These are phyloP conservation scores for Entrophospora sp. DNA, from an alignment of 192 early-diverging fungal species.

Conservation along the genomic window DNA sequence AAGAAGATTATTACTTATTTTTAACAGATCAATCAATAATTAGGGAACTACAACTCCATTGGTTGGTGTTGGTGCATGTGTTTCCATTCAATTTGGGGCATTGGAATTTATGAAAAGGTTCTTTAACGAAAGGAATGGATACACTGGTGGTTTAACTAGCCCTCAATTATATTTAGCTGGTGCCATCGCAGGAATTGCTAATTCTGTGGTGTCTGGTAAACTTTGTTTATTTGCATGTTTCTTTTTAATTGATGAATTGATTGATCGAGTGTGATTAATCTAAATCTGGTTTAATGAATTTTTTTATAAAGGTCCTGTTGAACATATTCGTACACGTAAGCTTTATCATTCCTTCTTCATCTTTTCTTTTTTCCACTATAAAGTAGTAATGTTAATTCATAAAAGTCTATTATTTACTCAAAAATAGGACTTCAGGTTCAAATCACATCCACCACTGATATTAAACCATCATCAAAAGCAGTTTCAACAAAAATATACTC, in stretches of 20 bases:
- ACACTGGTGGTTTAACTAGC: constrained; percentile 48
- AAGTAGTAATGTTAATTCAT: background rate
- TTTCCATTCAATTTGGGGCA: constrained; percentile 94
- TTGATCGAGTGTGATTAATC: no score
- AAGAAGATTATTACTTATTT: constrained; percentile 1
- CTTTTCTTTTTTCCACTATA: background rate
- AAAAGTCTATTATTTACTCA: no score
- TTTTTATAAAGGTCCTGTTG: constrained; percentile 65
- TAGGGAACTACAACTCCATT: constrained; percentile 87
- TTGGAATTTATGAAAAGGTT: constrained; percentile 82
- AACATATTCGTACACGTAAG: constrained; percentile 85
- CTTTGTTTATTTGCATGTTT: background rate
- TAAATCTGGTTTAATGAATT: background rate
- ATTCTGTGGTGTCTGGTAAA: constrained; percentile 70
- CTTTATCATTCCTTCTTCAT: background rate
- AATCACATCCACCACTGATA: constrained; percentile 31
- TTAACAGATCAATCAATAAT: background rate
- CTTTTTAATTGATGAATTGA: background rate
- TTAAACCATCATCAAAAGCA: constrained; percentile 14
- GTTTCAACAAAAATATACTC: constrained; percentile 33
- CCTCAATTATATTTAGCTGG: constrained; percentile 82
- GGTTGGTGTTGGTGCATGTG: constrained; percentile 89
- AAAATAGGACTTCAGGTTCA: constrained; percentile 80
- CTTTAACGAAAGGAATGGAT: constrained; percentile 52
- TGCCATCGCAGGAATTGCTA: constrained; percentile 77